Evolutionary conservation across 2,329 filamentous ascomycete genomes (phyloP).

Genomic region (Aspergillus puulaauensis): DNA sequence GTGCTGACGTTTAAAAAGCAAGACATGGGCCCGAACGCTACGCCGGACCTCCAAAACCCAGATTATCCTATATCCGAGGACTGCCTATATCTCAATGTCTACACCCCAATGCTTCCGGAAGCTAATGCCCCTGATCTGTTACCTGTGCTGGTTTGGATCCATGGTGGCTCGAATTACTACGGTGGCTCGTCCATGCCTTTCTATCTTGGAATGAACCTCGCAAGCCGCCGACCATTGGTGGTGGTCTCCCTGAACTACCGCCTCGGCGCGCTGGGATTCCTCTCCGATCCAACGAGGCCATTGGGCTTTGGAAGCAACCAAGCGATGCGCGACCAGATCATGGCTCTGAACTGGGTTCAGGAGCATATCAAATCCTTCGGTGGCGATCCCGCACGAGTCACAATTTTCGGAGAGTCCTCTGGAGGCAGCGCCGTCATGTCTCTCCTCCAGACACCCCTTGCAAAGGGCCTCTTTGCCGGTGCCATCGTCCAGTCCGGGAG

Average conservation of each 20-base stretch:
- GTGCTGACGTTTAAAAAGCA: too few relatives aligned
- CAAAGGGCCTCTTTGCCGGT: too few relatives aligned
- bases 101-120: neutral
- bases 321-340: neutral
- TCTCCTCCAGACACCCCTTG: too few relatives aligned
- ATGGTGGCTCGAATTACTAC: neutral
- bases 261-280: neutral
- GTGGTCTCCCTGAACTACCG: slow-evolving; percentile 2
- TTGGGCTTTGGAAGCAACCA: neutral
- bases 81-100: too few relatives aligned
- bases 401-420: neutral
- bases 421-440: neutral
- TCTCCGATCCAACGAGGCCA: too few relatives aligned
- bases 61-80: too few relatives aligned
- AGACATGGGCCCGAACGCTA: too few relatives aligned
- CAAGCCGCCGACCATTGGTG: neutral
- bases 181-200: neutral
- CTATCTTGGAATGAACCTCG: neutral
- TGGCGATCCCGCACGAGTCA: neutral
- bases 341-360: slow-evolving; percentile 1
- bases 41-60: too few relatives aligned
- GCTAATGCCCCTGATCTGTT: neutral
- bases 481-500: too few relatives aligned
- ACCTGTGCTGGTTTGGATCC: neutral
- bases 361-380: neutral